These are phyloP conservation scores for Aquilaria agallochum DNA, from an alignment of 441 rosid species.

Conservation along the genomic window DNA sequence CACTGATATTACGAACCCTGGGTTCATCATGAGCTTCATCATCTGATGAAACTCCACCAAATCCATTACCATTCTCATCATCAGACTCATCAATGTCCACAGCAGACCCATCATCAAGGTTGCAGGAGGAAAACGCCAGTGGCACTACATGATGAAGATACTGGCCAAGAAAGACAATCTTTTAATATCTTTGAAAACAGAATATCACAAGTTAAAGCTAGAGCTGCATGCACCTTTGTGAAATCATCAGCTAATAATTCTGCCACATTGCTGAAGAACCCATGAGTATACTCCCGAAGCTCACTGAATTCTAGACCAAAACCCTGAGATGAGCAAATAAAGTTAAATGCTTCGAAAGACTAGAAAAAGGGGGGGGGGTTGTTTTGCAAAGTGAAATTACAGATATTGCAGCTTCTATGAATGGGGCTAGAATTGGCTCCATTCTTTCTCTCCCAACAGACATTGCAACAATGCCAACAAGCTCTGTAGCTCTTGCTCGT, in stretches of 20 bases:
- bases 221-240: slow-evolving; percentile 54
- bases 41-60: slow-evolving; percentile 96
- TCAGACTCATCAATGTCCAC: slow-evolving; percentile 92
- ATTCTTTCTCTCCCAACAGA: slow-evolving; percentile 81
- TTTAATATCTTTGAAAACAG: slow-evolving; percentile 11
- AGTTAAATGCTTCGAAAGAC: slow-evolving; percentile 8
- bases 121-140: slow-evolving; percentile 86
- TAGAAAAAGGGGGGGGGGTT: background rate
- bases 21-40: slow-evolving; percentile 99
- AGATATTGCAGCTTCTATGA: slow-evolving; percentile 92
- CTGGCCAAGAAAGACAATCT: slow-evolving; percentile 39
- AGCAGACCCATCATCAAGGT: slow-evolving; percentile 99
- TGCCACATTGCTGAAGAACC: slow-evolving; percentile 96
- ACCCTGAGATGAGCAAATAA: slow-evolving; percentile 52
- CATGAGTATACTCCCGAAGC: slow-evolving; percentile 96
- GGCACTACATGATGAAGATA: slow-evolving; percentile 94
- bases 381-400: slow-evolving; percentile 37
- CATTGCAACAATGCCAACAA: slow-evolving; percentile 99
- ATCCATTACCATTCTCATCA: slow-evolving; percentile 78
- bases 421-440: slow-evolving; percentile 83
- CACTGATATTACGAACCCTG: slow-evolving; percentile 89
- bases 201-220: slow-evolving; percentile 13
- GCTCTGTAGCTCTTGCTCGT: slow-evolving; percentile 98
- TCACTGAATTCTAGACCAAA: slow-evolving; percentile 92
- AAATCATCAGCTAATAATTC: slow-evolving; percentile 92